phyloP scores from a whole-genome alignment of 306 rosid species.

The Gillenia trifoliata region DNA sequence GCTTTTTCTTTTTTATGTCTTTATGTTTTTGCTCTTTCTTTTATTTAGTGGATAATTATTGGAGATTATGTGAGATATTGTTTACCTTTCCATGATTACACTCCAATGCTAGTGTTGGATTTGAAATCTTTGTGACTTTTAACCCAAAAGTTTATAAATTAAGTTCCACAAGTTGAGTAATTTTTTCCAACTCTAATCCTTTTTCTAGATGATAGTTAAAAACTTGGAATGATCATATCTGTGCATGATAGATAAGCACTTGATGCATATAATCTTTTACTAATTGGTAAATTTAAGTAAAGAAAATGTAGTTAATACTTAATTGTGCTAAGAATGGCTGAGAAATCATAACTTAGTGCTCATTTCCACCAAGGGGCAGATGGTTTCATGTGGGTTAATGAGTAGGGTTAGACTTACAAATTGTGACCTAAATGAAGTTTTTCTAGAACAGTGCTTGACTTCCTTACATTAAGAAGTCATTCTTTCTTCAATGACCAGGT shows the following conservation, averaged over 20 bases:
- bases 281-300: not conserved
- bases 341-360: constrained; percentile 37
- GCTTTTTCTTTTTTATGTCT: constrained; percentile 27
- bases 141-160: constrained; percentile 3
- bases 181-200: not conserved
- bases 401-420: constrained; percentile 27
- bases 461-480: no score
- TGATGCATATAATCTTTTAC: constrained; percentile 4
- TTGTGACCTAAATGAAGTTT: constrained; percentile 29
- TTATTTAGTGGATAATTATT: constrained; percentile 43
- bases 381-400: constrained; percentile 55
- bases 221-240: not conserved
- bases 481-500: no score
- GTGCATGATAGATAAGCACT: constrained; percentile 9
- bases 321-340: constrained; percentile 31
- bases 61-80: constrained; percentile 53
- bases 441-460: not conserved
- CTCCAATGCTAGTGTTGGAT: constrained; percentile 36
- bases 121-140: constrained; percentile 15
- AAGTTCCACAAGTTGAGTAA: not conserved
- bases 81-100: constrained; percentile 55
- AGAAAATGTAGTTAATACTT: not conserved
- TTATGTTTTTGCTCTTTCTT: constrained; percentile 24
- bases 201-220: not conserved
- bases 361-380: constrained; percentile 33